These are phyloP conservation scores for Xylaria intraflava DNA, from an alignment of 495 filamentous ascomycete species.

Conservation along the genomic window DNA sequence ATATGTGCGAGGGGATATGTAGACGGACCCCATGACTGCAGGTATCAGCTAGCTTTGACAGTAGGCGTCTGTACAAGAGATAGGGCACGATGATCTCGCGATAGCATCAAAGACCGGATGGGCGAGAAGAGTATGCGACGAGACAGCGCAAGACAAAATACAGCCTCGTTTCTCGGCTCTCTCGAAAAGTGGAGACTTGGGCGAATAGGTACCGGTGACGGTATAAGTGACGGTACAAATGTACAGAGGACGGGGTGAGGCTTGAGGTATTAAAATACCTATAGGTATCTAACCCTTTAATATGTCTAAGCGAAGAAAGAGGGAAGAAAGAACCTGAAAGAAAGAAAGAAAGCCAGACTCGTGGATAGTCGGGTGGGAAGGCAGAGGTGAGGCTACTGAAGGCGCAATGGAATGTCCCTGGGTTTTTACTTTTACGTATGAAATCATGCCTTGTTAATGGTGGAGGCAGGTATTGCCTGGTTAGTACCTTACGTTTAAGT, in stretches of 20 bases:
- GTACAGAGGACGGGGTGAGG: background rate
- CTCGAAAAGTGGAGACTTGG: background rate
- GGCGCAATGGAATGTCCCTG: too few species aligned
- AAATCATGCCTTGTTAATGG: too few species aligned
- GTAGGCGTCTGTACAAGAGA: background rate
- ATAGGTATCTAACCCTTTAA: too few species aligned
- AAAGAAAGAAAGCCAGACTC: too few species aligned
- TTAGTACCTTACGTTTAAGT: background rate
- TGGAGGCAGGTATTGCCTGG: too few species aligned
- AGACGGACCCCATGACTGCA: conserved; percentile 7
- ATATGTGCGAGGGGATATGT: background rate
- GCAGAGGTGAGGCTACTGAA: too few species aligned
- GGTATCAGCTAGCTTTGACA: background rate
- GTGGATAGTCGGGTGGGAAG: too few species aligned
- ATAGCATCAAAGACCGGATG: background rate
- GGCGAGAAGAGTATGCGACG: background rate
- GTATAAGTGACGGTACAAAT: background rate
- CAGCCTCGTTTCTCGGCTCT: background rate
- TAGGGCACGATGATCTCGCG: background rate
- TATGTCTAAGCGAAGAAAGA: too few species aligned
- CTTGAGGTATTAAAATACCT: background rate
- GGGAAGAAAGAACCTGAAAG: too few species aligned
- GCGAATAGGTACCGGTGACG: background rate
- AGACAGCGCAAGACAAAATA: background rate
- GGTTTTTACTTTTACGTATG: too few species aligned